A percentile compares a stretch with the other conserved stretches of the same genome.
phyloP scores from a whole-genome alignment of 148 eudicot species.

The Cornus suecica region DNA sequence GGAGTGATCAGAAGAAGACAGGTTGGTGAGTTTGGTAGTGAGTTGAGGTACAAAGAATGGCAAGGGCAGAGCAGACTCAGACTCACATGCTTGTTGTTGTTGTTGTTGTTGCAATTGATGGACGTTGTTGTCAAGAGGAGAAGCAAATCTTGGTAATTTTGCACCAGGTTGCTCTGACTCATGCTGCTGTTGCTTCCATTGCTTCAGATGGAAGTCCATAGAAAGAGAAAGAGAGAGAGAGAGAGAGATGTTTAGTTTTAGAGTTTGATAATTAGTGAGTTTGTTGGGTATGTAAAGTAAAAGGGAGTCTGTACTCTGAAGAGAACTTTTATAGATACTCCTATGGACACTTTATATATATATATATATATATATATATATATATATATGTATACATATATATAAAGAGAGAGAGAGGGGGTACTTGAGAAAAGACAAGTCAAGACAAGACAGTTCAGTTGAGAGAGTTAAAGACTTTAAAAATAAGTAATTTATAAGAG shows the following conservation, averaged over 20 bases:
- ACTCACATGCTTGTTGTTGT: slow-evolving; percentile 16
- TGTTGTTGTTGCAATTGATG: slow-evolving; percentile 20
- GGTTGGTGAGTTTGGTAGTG: slow-evolving; percentile 24
- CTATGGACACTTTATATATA: background rate
- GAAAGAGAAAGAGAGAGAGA: slow-evolving; percentile 24
- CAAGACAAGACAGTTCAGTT: background rate
- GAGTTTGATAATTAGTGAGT: background rate
- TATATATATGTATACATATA: background rate
- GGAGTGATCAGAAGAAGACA: slow-evolving; percentile 36
- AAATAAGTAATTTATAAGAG: no score
- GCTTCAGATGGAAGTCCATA: slow-evolving; percentile 77
- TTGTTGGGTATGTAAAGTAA: slow-evolving; percentile 8
- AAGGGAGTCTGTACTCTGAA: background rate
- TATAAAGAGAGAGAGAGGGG: slow-evolving; percentile 7
- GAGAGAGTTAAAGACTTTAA: background rate
- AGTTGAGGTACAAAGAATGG: slow-evolving; percentile 62
- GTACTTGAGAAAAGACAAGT: background rate
- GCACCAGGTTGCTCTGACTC: slow-evolving; percentile 55
- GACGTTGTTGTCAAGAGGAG: slow-evolving; percentile 21
- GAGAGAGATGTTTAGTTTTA: slow-evolving; percentile 12
- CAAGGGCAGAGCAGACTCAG: slow-evolving; percentile 29
- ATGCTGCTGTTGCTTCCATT: slow-evolving; percentile 58
- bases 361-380: background rate
- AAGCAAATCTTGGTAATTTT: slow-evolving; percentile 54
- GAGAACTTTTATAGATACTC: slow-evolving; percentile 7